Base-by-base conservation (phyloP, 306 rosid species). In the Cucurbita pepo region DNA sequence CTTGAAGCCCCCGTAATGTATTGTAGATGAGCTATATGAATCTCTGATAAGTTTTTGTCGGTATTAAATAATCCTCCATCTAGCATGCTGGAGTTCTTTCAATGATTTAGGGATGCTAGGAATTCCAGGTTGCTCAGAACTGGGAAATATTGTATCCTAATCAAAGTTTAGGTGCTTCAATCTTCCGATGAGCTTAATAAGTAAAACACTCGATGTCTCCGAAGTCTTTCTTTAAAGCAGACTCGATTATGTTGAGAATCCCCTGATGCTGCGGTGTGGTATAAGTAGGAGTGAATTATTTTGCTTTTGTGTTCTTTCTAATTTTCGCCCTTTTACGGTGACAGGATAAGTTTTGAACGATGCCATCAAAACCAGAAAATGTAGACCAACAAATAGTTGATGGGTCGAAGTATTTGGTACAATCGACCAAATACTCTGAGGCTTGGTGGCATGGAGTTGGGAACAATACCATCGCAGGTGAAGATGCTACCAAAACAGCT, bases 391-490 rank as follows among this genome's bases (percentile, higher is more conserved):
- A 76, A 40, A 57, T 66, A 54, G 75, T 81, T 56, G 81, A 70
- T 2, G 71, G 84, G 5, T 76, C 75, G 11, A 78, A 81, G 74
- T 69, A 74, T 71, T 77, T 62, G 77, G 82, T 86, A 69, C 88
- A 71, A 66, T 76, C 88, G 34, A 73, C 80, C 53, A 53, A 77
- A 59, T 83, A 77, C 67, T 60, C 89, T 72, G 87, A 78, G 50
- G 91, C 96, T 19, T 87, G 86, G 96, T 87, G 96, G 97, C 81
- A 56, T 34, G 87, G 79, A 45, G 79, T 36, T 22, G 83, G 83
- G 67, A 81, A 55, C 70, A 59, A 59, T 66, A 19, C 38, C 10
- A 41, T 83, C n/a, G 34, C 40, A 1, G 73, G 56, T 55, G 87
- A 75, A 78, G 77, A 74, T 77, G 77, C 66, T 66, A 64, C 82